phyloP scores from a whole-genome alignment of 257 asterid species.

The Penstemon eatonii region DNA sequence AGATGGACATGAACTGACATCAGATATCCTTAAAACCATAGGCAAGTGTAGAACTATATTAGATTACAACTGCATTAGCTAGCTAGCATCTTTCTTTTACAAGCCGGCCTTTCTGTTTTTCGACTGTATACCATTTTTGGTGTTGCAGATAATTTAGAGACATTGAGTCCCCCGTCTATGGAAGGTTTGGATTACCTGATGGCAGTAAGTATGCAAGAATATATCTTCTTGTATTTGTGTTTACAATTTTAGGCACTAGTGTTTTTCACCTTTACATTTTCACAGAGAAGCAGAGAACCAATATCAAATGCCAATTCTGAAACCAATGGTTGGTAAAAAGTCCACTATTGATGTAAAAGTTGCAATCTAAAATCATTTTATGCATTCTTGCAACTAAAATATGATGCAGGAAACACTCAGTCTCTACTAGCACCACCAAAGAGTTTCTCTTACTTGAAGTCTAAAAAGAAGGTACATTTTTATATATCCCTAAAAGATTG shows the following conservation, averaged over 20 bases:
- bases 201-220: constrained; percentile 47
- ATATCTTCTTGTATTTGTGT: neutral
- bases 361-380: too few relatives aligned
- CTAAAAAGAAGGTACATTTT: constrained; percentile 62
- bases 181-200: constrained; percentile 66
- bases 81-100: too few relatives aligned
- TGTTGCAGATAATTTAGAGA: constrained; percentile 54
- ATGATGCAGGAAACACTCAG: constrained; percentile 49
- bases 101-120: constrained; percentile 13
- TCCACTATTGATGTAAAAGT: constrained; percentile 7
- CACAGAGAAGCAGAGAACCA: constrained; percentile 38
- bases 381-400: constrained; percentile 3
- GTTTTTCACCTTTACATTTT: constrained; percentile 25
- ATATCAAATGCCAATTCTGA: constrained; percentile 37
- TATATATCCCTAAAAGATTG: neutral
- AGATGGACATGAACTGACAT: constrained; percentile 64
- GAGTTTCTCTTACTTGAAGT: constrained; percentile 47
- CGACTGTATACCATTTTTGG: neutral
- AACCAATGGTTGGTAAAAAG: constrained; percentile 50
- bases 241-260: neutral
- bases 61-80: too few relatives aligned
- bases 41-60: constrained; percentile 41
- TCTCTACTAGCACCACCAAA: constrained; percentile 37
- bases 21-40: constrained; percentile 48
- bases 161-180: constrained; percentile 64